These are phyloP conservation scores for Ceratocystis cacaofunesta DNA, from an alignment of 2,329 filamentous ascomycete species.

Conservation along the genomic window DNA sequence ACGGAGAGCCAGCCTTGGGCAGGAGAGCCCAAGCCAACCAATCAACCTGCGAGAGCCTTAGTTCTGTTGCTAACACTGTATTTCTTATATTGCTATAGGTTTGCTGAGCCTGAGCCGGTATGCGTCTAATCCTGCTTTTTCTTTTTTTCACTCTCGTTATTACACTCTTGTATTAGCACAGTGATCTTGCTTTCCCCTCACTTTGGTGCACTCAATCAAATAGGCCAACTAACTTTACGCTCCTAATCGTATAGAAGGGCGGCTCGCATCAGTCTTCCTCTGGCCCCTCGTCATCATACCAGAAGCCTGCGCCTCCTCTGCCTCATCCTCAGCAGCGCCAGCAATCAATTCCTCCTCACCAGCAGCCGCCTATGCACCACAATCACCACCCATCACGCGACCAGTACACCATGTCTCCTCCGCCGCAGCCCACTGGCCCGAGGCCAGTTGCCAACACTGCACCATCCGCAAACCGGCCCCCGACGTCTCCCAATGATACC, in stretches of 20 bases:
- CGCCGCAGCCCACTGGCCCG: constrained; percentile 31
- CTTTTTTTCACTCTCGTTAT: neutral
- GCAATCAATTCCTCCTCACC: constrained; percentile 23
- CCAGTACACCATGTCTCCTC: constrained; percentile 35
- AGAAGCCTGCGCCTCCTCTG: constrained; percentile 25
- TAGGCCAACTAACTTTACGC: constrained; percentile 6
- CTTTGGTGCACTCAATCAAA: neutral
- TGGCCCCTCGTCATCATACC: constrained; percentile 13
- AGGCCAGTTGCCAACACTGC: constrained; percentile 33
- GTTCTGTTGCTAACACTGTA: constrained; percentile 13
- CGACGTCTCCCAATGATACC: constrained; percentile 44
- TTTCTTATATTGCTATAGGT: constrained; percentile 30
- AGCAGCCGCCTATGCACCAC: constrained; percentile 12
- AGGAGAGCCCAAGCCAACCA: neutral
- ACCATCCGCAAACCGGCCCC: constrained; percentile 44
- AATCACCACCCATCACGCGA: constrained; percentile 20
- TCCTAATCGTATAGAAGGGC: constrained; percentile 18
- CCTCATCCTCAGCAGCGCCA: constrained; percentile 24
- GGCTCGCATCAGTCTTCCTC: constrained; percentile 17
- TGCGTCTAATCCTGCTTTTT: constrained; percentile 17
- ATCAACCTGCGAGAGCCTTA: neutral
- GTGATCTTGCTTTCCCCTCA: neutral
- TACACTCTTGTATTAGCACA: neutral
- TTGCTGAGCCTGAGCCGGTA: constrained; percentile 62
- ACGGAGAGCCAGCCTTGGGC: neutral